Conservation (phyloP, 495 filamentous ascomycete genomes). For the Sabuloglossum arenarium region DNA sequence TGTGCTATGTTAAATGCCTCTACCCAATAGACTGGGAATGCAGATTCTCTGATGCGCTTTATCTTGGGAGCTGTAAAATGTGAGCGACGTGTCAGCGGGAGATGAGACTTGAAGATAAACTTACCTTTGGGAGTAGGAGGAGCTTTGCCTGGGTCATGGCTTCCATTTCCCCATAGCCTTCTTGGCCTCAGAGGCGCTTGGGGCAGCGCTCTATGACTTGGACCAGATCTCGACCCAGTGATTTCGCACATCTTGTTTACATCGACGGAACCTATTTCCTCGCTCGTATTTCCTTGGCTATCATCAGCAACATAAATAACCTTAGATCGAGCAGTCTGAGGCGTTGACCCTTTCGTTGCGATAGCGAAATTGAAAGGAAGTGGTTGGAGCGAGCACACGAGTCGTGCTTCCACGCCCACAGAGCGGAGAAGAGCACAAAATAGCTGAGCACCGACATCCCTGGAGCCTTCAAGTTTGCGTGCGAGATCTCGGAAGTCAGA, state of each 20-base stretch:
- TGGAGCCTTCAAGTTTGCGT: constrained; percentile 5
- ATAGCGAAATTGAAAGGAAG: constrained; percentile 45
- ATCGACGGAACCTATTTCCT: background rate
- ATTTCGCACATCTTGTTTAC: background rate
- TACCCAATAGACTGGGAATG: constrained; percentile 78
- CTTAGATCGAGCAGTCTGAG: constrained; percentile 15
- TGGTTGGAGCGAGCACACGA: constrained; percentile 82
- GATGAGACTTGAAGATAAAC: background rate
- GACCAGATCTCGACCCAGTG: background rate
- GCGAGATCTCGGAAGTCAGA: constrained; percentile 33
- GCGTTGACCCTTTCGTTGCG: constrained; percentile 25
- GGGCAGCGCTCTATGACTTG: background rate
- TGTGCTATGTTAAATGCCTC: constrained; percentile 67
- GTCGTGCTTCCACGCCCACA: constrained; percentile 56
- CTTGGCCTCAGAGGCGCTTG: background rate
- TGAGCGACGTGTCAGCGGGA: background rate
- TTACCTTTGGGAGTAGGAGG: constrained; percentile 3
- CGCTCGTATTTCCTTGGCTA: background rate
- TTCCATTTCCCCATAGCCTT: constrained; percentile 1
- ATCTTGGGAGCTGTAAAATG: constrained; percentile 7
- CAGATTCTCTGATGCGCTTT: constrained; percentile 31
- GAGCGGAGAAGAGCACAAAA: constrained; percentile 72
- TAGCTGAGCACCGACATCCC: constrained; percentile 33
- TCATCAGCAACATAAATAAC: background rate
- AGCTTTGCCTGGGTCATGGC: constrained; percentile 6